These are phyloP conservation scores for Hansfordia pulvinata DNA, from an alignment of 2,329 filamentous ascomycete species.

Conservation along the genomic window DNA sequence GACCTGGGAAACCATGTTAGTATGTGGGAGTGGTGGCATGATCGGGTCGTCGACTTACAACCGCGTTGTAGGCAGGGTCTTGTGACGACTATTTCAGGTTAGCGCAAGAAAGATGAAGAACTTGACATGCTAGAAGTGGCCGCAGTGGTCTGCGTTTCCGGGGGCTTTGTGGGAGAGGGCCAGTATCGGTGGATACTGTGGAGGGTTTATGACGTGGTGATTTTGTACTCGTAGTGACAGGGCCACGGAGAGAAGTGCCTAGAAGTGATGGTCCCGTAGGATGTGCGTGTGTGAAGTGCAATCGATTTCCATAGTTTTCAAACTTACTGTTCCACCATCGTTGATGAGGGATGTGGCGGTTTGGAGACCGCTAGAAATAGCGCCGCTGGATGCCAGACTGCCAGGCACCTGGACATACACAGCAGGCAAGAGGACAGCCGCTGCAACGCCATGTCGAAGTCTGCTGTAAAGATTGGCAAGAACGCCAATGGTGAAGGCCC, in stretches of 20 bases:
- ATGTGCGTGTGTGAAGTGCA: background rate
- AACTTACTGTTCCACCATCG: conserved; percentile 16
- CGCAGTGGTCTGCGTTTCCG: too few species aligned
- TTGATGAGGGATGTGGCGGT: conserved; percentile 41
- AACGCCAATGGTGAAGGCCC: conserved; percentile 63
- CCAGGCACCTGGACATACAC: conserved; percentile 64
- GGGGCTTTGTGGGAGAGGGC: too few species aligned
- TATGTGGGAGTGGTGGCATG: too few species aligned
- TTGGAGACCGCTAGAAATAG: conserved; percentile 41
- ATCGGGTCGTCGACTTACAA: conserved; percentile 2
- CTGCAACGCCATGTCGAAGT: conserved; percentile 58
- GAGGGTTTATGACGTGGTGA: too few species aligned
- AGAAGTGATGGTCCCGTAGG: background rate
- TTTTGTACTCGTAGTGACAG: conserved; percentile 2
- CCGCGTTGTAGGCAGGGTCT: too few species aligned
- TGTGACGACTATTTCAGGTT: too few species aligned
- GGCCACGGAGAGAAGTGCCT: background rate
- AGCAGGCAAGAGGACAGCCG: conserved; percentile 72
- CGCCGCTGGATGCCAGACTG: conserved; percentile 46
- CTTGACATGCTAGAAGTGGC: too few species aligned
- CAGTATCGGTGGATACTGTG: background rate
- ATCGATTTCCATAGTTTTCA: conserved; percentile 1
- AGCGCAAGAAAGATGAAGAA: background rate
- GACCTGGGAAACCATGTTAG: conserved; percentile 5
- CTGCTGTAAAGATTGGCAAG: conserved; percentile 61